Evolutionary conservation across 2,329 filamentous ascomycete species (phyloP).

Genomic region (Pseudogymnoascus sp.): DNA sequence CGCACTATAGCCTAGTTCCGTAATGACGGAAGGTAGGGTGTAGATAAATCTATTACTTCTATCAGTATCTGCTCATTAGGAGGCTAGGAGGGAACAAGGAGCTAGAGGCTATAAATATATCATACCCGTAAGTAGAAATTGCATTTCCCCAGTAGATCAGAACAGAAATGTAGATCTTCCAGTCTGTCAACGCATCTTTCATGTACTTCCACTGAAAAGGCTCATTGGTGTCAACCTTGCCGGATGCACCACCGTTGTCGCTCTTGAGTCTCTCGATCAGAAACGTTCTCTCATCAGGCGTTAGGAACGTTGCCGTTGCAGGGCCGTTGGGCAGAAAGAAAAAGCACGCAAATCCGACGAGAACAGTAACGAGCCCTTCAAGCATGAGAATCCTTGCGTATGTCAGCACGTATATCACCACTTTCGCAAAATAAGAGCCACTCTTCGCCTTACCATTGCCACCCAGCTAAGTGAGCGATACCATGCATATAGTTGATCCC

Average conservation of each 20-base stretch:
- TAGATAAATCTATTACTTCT: conserved; percentile 13
- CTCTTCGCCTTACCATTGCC: not conserved
- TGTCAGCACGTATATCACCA: not conserved
- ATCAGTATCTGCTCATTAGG: not conserved
- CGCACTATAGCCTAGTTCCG: conserved; percentile 20
- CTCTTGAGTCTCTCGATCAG: conserved; percentile 60
- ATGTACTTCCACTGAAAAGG: conserved; percentile 25
- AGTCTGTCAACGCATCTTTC: conserved; percentile 28
- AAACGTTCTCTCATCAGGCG: conserved; percentile 58
- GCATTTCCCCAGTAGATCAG: conserved; percentile 9
- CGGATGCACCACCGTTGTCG: conserved; percentile 43
- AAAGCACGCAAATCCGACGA: conserved; percentile 35
- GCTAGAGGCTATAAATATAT: not conserved
- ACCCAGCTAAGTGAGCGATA: not conserved
- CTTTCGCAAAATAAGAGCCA: not conserved
- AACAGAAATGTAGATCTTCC: conserved; percentile 30
- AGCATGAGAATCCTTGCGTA: conserved; percentile 30
- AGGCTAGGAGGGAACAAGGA: not conserved
- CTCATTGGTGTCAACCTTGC: conserved; percentile 47
- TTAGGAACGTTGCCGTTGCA: conserved; percentile 64
- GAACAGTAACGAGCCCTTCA: conserved; percentile 30
- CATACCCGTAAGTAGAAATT: conserved; percentile 12
- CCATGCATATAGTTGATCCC: not conserved
- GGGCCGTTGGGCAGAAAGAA: conserved; percentile 67
- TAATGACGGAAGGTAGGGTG: conserved; percentile 22